phyloP scores from a whole-genome alignment of 805 yeast genomes.

The Yarrowia sp. region DNA sequence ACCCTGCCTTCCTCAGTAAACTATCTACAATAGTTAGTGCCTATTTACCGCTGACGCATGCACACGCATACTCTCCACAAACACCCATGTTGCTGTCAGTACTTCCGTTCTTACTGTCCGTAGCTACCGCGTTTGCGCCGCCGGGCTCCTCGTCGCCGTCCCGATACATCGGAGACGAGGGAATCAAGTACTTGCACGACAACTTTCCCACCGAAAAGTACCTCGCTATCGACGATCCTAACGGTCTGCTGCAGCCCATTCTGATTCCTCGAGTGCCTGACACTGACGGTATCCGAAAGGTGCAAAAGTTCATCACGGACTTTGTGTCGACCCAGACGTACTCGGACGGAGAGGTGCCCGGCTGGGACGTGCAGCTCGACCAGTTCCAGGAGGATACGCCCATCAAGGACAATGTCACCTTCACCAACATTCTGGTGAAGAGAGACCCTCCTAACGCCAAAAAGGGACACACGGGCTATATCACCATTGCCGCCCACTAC shows the following conservation, averaged over 20 bases:
- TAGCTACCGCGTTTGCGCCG: slow-evolving; percentile 29
- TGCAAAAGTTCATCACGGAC: slow-evolving; percentile 51
- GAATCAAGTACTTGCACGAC: slow-evolving; percentile 31
- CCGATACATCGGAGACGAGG: slow-evolving; percentile 24
- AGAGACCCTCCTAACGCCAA: slow-evolving; percentile 44
- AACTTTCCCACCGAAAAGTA: slow-evolving; percentile 40
- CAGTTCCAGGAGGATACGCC: slow-evolving; percentile 52
- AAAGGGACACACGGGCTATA: slow-evolving; percentile 43
- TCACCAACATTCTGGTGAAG: slow-evolving; percentile 50
- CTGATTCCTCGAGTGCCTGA: slow-evolving; percentile 55
- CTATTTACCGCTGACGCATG: neutral
- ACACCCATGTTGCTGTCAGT: slow-evolving; percentile 24
- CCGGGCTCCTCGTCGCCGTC: slow-evolving; percentile 34
- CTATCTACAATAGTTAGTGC: too few species aligned
- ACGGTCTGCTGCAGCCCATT: slow-evolving; percentile 47
- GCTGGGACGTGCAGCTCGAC: slow-evolving; percentile 48
- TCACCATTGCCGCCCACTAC: slow-evolving; percentile 60
- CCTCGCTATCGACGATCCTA: slow-evolving; percentile 41
- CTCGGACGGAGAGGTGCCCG: slow-evolving; percentile 37
- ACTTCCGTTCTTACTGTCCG: slow-evolving; percentile 5
- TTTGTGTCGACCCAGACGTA: slow-evolving; percentile 30
- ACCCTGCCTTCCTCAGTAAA: too few species aligned
- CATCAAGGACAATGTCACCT: slow-evolving; percentile 48
- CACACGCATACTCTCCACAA: slow-evolving; percentile 20
- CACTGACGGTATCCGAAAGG: slow-evolving; percentile 51